These are phyloP conservation scores for Auricularia cornea DNA, from an alignment of 768 basidiomycete species.

Conservation along the genomic window DNA sequence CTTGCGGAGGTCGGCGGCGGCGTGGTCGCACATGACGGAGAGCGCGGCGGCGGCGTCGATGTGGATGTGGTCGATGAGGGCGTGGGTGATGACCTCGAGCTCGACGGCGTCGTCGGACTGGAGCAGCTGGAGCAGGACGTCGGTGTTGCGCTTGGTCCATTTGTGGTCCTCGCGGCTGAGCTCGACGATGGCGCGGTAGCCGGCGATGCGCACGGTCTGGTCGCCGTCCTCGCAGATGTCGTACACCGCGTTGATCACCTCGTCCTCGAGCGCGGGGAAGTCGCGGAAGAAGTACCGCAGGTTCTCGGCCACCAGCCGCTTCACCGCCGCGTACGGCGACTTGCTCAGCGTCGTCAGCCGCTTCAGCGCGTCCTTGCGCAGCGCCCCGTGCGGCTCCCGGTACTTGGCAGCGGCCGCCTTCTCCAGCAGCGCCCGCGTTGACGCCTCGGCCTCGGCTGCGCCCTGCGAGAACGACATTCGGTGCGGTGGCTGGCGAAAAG, in stretches of 20 bases:
- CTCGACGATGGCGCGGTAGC: slow-evolving; percentile 52
- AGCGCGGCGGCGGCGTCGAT: slow-evolving; percentile 54
- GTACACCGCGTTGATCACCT: slow-evolving; percentile 68
- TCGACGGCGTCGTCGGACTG: slow-evolving; percentile 68
- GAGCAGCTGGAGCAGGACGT: slow-evolving; percentile 65
- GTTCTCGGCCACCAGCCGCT: slow-evolving; percentile 49
- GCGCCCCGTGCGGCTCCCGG: neutral
- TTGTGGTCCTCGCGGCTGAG: slow-evolving; percentile 41
- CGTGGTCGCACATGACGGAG: slow-evolving; percentile 61
- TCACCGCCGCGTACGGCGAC: slow-evolving; percentile 37
- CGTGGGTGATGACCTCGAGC: slow-evolving; percentile 50
- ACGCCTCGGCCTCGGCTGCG: neutral
- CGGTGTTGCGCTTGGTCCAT: slow-evolving; percentile 63
- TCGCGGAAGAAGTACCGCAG: slow-evolving; percentile 54
- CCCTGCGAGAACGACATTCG: too few relatives aligned
- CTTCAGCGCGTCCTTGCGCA: slow-evolving; percentile 21
- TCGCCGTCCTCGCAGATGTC: slow-evolving; percentile 69
- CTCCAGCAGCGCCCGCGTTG: neutral
- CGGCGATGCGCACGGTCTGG: slow-evolving; percentile 52
- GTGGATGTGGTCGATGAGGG: slow-evolving; percentile 53
- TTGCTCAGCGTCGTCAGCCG: slow-evolving; percentile 48
- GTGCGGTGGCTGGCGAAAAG: too few relatives aligned
- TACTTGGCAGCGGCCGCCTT: neutral
- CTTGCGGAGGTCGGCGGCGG: slow-evolving; percentile 35
- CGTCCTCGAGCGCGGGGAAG: slow-evolving; percentile 65